Evolutionary conservation across 305 asterid species (phyloP).

Genomic region (Fraxinus xanthoxyloides): DNA sequence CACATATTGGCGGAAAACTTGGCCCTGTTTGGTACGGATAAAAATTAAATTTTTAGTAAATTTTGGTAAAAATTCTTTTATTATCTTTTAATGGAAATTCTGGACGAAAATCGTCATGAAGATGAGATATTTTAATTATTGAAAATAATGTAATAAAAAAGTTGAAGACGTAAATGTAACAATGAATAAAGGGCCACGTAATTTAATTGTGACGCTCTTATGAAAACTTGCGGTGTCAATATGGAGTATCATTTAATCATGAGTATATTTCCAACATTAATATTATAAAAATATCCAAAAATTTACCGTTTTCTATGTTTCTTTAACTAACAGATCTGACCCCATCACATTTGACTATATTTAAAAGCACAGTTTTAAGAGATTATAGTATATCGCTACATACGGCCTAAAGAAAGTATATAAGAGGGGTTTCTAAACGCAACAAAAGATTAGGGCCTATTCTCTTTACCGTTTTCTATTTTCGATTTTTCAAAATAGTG

Average conservation of each 20-base stretch:
- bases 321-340: background rate
- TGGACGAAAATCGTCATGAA: background rate
- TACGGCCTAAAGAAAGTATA: background rate
- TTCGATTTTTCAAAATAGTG: no score
- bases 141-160: background rate
- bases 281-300: background rate
- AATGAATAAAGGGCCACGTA: background rate
- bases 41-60: no score
- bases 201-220: background rate
- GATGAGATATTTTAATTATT: background rate
- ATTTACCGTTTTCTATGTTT: background rate
- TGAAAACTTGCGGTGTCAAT: background rate
- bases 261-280: background rate
- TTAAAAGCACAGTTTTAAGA: background rate
- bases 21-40: background rate
- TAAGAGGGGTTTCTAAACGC: background rate
- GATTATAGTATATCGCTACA: background rate
- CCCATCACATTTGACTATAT: background rate
- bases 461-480: no score
- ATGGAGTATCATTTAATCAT: background rate
- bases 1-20: slow-evolving; percentile 38
- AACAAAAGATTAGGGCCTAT: no score
- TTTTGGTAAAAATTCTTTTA: background rate
- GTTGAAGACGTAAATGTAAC: background rate
- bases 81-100: background rate